A percentile compares a stretch with the other conserved stretches of the same genome.
Evolutionary conservation across 2,329 filamentous ascomycete genomes (phyloP).

Genomic region (Fulvia fulva): DNA sequence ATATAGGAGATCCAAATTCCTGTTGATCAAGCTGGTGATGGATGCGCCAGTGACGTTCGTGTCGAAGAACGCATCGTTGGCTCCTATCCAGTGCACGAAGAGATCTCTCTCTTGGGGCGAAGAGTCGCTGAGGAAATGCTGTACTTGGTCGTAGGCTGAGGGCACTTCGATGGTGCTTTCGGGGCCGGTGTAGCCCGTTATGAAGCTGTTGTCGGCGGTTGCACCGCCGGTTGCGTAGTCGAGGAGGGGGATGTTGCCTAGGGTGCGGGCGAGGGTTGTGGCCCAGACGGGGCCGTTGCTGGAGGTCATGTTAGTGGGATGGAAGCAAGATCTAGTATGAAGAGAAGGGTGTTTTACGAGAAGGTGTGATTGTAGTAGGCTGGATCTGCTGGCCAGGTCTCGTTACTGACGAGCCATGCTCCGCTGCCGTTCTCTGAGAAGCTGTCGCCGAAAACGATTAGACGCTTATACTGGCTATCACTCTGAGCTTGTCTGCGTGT

Average conservation of each 20-base stretch:
- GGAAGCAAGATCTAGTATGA: too few relatives aligned
- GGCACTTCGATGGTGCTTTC: slow-evolving; percentile 6
- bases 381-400: slow-evolving; percentile 7
- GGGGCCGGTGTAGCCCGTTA: slow-evolving; percentile 2
- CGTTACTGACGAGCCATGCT: slow-evolving; percentile 5
- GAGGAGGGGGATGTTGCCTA: not conserved
- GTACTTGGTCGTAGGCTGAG: slow-evolving; percentile 5
- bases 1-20: too few relatives aligned
- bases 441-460: slow-evolving; percentile 12
- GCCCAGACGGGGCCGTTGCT: too few relatives aligned
- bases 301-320: too few relatives aligned
- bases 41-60: too few relatives aligned
- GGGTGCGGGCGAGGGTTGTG: not conserved
- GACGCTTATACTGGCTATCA: not conserved
- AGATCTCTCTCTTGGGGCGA: not conserved
- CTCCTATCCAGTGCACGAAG: too few relatives aligned
- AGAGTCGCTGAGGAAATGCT: not conserved
- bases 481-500: not conserved
- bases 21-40: too few relatives aligned
- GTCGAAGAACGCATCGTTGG: too few relatives aligned
- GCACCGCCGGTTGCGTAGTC: slow-evolving; percentile 5
- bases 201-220: slow-evolving; percentile 10
- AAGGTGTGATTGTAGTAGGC: slow-evolving; percentile 10
- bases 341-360: too few relatives aligned
- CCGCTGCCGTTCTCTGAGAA: slow-evolving; percentile 7